Base-by-base conservation (phyloP, 2,329 filamentous ascomycete species). In the Fusarium newnesense region DNA sequence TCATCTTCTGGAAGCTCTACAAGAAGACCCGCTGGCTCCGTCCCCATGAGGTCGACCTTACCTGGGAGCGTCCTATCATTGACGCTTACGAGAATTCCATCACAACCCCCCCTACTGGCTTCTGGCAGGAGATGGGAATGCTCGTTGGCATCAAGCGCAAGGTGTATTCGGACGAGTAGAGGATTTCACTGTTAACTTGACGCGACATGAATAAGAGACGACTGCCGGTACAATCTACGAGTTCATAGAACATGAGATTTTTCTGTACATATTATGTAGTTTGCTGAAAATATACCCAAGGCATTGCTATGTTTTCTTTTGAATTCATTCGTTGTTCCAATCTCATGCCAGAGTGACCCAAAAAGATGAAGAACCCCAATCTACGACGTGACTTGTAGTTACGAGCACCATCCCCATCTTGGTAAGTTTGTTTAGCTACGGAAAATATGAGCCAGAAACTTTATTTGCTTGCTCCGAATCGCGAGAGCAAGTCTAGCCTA, bases 1-100 rank as follows among this genome's bases (percentile, higher is more conserved):
- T 87, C 77, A 59, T 86, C 26, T 84, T 84, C 75, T 94, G 90
- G 89, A 94, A 93, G 81, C 12, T 93, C 3, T 26, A 90, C 78
- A 89, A 90, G 82, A 84, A 83, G 64, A 93, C 91, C 4, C 85
- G 85, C 67, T 82, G 88, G 58, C 83, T 90, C 24, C 81, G 81
- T 5, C 83, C 90, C 0, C 78, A 83, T 9, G 87, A 92, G 76
- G 85, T 86, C 7, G 90, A 92, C 75, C 83, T 92, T 21, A 82
- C 90, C 46, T 89, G 89, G 89, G 85, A 92, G 75, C 83, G 86
- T n/a, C 89, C 88, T 28, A 75, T 84, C 28, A 88, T 91, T 62
- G 89, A 91, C 66, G 84, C 84, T 1, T 90, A 91, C 69, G 88
- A 90, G 78, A 83, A 81, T 13, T 83, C 82, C 24, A 87, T 91